Evolutionary conservation across 2,329 filamentous ascomycete species (phyloP).

Genomic region (Biscogniauxia marginata): DNA sequence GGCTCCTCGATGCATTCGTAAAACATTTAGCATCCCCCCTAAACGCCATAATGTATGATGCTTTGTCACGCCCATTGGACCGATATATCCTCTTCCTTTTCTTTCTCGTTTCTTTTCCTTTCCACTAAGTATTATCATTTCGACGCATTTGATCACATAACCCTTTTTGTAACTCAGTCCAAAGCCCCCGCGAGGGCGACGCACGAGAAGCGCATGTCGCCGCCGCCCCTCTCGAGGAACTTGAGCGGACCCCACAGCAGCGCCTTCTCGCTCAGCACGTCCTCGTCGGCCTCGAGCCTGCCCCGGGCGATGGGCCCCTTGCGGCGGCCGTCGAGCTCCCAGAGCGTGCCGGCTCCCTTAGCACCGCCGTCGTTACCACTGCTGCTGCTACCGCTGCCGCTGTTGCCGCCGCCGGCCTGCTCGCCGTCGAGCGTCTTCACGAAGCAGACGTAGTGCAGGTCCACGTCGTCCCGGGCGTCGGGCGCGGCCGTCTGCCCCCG

Average conservation of each 20-base stretch:
- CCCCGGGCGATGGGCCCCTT: constrained; percentile 60
- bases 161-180: constrained; percentile 36
- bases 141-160: neutral
- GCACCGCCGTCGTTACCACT: no score
- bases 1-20: neutral
- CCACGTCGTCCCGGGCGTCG: constrained; percentile 74
- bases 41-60: constrained; percentile 1
- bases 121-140: no score
- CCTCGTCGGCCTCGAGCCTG: constrained; percentile 57
- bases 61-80: neutral
- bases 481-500: constrained; percentile 79
- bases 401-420: neutral
- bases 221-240: constrained; percentile 56
- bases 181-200: constrained; percentile 53
- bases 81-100: neutral
- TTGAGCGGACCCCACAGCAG: constrained; percentile 65
- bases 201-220: constrained; percentile 58
- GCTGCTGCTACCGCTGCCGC: neutral
- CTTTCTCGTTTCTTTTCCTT: neutral
- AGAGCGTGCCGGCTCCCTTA: constrained; percentile 57
- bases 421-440: constrained; percentile 29
- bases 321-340: constrained; percentile 59
- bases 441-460: constrained; percentile 95
- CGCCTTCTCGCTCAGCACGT: constrained; percentile 73
- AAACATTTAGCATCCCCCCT: constrained; percentile 1